Conservation (phyloP, 768 basidiomycete genomes). For the Porphyrellus cyaneotinctus region DNA sequence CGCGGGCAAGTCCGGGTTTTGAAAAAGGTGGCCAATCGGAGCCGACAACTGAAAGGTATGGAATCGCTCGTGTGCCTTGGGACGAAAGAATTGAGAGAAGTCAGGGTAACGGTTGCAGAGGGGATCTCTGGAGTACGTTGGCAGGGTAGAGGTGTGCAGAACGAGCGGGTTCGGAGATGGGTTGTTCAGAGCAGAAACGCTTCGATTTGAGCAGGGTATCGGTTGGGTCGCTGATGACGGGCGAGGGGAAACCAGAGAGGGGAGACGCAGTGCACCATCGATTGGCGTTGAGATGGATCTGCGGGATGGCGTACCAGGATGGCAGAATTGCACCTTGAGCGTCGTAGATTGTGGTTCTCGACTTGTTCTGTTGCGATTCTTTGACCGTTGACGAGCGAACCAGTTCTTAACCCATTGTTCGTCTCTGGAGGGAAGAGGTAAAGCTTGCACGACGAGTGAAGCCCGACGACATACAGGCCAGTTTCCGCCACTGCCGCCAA, state of each 20-base stretch:
- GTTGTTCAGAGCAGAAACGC: neutral
- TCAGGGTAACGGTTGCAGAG: slow-evolving; percentile 31
- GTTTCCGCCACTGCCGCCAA: slow-evolving; percentile 23
- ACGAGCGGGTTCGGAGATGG: neutral
- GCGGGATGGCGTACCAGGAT: neutral
- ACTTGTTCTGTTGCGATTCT: slow-evolving; percentile 9
- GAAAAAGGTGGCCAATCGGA: neutral
- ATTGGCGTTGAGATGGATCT: slow-evolving; percentile 3
- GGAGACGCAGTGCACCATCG: neutral
- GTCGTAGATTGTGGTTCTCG: slow-evolving; percentile 2
- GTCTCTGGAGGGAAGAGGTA: slow-evolving; percentile 19
- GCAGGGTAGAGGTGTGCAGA: neutral
- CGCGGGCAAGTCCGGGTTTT: neutral
- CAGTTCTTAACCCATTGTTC: slow-evolving; percentile 29
- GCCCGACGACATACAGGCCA: slow-evolving; percentile 27
- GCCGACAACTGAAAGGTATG: neutral
- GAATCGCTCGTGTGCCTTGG: slow-evolving; percentile 12
- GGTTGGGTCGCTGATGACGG: neutral
- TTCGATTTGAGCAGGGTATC: slow-evolving; percentile 2
- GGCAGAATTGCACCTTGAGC: slow-evolving; percentile 13
- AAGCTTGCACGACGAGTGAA: slow-evolving; percentile 4
- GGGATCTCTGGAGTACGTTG: slow-evolving; percentile 30
- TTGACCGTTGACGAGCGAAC: slow-evolving; percentile 29
- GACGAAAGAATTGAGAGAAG: slow-evolving; percentile 30
- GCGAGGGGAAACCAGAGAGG: slow-evolving; percentile 1